These are phyloP conservation scores for Synchytrium microbalum DNA, from an alignment of 371 early-diverging fungal species.

Conservation along the genomic window DNA sequence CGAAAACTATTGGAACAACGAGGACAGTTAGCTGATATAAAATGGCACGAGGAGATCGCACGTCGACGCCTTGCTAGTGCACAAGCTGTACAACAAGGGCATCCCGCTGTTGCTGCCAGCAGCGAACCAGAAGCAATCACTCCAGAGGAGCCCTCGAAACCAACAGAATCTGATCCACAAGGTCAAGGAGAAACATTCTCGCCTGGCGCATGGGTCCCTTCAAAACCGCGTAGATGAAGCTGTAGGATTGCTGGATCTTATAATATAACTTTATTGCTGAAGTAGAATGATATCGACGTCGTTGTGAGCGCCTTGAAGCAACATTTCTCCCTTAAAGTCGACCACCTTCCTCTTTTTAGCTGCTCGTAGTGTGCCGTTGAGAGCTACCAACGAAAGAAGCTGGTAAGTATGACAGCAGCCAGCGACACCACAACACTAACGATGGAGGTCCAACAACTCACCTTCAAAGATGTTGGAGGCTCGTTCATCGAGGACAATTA, in stretches of 20 bases:
- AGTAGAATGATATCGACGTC: background rate
- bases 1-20: background rate
- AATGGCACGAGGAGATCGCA: background rate
- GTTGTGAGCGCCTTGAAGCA: background rate
- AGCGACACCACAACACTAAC: background rate
- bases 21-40: background rate
- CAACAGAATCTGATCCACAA: background rate
- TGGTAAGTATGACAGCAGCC: background rate
- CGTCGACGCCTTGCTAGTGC: too few relatives aligned
- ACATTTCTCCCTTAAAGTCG: background rate
- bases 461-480: background rate
- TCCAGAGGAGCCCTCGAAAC: background rate
- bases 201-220: background rate
- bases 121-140: background rate
- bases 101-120: background rate
- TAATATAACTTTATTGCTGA: background rate
- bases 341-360: conserved; percentile 2
- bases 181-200: background rate
- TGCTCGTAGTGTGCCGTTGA: conserved; percentile 1
- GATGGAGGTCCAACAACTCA: background rate
- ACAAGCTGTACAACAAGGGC: background rate
- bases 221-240: background rate
- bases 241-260: background rate
- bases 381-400: background rate
- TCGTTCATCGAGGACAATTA: background rate